Percentiles rank a stretch among this genome's conserved stretches.
Conservation (phyloP, 129 eudicot genomes). For the Logfia minima region DNA sequence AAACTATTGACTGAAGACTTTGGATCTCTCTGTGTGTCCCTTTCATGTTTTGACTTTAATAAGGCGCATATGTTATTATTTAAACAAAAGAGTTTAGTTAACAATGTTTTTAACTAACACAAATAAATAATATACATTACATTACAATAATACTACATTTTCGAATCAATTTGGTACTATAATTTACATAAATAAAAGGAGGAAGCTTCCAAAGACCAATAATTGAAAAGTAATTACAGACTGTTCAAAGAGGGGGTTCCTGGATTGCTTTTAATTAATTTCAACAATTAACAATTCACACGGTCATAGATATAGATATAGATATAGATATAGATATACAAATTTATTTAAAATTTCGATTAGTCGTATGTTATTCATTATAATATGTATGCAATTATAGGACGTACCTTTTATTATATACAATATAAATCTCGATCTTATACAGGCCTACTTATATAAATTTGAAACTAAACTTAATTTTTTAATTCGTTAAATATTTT, state of each 20-base stretch:
- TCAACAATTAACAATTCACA: no score
- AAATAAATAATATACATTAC: constrained; percentile 2
- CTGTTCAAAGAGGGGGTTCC: constrained; percentile 23
- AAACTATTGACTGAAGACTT: constrained; percentile 46
- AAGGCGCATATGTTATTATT: constrained; percentile 24
- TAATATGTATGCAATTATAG: constrained; percentile 2
- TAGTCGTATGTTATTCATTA: neutral
- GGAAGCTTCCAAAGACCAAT: constrained; percentile 30
- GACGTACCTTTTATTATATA: neutral
- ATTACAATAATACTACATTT: neutral
- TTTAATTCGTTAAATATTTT: no score
- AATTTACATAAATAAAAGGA: constrained; percentile 10
- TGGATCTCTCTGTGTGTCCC: constrained; percentile 32
- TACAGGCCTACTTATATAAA: no score
- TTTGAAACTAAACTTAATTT: no score
- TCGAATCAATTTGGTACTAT: constrained; percentile 25
- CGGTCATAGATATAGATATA: no score
- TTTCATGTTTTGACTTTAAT: constrained; percentile 40
- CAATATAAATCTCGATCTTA: no score
- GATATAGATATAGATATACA: no score
- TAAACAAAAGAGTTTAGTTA: neutral
- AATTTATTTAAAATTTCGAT: no score
- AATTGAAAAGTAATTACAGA: constrained; percentile 16
- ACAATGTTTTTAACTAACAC: constrained; percentile 28
- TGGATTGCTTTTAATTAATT: neutral